phyloP scores from a whole-genome alignment of 108 stramenopile genomes.

The Parietichytrium sp. region DNA sequence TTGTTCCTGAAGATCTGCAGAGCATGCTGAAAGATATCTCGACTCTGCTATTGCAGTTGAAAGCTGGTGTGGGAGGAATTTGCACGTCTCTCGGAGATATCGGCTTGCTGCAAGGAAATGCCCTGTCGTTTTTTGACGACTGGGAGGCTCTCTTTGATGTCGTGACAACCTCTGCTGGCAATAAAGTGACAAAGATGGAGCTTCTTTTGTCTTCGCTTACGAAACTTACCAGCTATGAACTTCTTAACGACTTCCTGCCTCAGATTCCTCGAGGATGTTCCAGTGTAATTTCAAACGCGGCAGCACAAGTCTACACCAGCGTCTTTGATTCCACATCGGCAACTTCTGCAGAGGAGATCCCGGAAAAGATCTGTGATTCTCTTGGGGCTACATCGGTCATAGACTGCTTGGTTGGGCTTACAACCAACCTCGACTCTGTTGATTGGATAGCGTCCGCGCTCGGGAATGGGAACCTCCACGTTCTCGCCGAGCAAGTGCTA shows the following conservation, averaged over 20 bases:
- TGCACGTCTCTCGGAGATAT: neutral
- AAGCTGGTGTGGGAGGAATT: neutral
- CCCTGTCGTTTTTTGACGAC: neutral
- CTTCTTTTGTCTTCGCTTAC: neutral
- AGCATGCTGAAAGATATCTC: neutral
- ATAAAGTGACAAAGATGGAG: neutral
- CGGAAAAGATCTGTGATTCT: neutral
- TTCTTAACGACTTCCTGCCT: slow-evolving; percentile 21
- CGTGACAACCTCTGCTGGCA: neutral
- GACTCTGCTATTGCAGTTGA: neutral
- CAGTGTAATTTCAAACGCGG: neutral
- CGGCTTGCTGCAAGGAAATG: neutral
- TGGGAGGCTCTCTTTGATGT: slow-evolving; percentile 18
- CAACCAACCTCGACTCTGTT: neutral
- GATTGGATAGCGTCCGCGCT: slow-evolving; percentile 18
- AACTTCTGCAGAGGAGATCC: neutral
- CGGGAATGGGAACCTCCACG: slow-evolving; percentile 16
- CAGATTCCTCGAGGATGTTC: neutral
- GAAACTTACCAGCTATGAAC: neutral
- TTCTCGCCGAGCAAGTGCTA: neutral
- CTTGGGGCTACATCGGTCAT: neutral
- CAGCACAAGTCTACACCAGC: neutral
- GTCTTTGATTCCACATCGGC: neutral
- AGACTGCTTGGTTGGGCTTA: neutral
- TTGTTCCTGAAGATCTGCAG: neutral